A percentile compares a stretch with the other conserved stretches of the same genome.
Conservation (phyloP, 345 rosid genomes). For the Eucalyptus leucophloia region DNA sequence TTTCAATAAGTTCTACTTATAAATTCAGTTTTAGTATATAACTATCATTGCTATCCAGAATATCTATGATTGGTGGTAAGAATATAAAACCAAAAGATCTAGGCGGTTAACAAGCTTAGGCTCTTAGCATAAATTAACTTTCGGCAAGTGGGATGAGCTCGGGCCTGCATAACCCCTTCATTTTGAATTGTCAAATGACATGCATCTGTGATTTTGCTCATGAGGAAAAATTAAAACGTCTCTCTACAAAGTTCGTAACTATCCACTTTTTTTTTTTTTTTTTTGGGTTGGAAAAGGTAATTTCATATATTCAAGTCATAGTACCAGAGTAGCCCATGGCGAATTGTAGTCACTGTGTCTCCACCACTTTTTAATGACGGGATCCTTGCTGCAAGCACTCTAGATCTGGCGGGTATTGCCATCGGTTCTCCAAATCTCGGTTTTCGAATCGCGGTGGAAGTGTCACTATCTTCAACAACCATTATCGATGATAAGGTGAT, state of each 20-base stretch:
- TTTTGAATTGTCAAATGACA: not conserved
- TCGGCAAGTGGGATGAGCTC: not conserved
- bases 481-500: not conserved
- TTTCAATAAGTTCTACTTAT: not conserved
- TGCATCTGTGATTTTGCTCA: not conserved
- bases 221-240: not conserved
- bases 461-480: not conserved
- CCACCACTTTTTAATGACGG: not conserved
- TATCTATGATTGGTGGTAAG: not conserved
- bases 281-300: too few species aligned
- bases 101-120: not conserved
- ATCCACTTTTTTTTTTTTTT: not conserved
- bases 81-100: not conserved
- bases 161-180: not conserved
- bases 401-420: not conserved
- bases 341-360: not conserved
- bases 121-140: not conserved
- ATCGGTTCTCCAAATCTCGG: not conserved
- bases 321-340: too few species aligned
- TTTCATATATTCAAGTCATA: too few species aligned
- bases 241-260: not conserved
- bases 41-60: not conserved
- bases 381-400: not conserved
- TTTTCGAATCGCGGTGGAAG: not conserved
- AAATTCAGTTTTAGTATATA: not conserved